Conservation (phyloP, 495 filamentous ascomycete genomes). For the Aspergillus nanangensis region DNA sequence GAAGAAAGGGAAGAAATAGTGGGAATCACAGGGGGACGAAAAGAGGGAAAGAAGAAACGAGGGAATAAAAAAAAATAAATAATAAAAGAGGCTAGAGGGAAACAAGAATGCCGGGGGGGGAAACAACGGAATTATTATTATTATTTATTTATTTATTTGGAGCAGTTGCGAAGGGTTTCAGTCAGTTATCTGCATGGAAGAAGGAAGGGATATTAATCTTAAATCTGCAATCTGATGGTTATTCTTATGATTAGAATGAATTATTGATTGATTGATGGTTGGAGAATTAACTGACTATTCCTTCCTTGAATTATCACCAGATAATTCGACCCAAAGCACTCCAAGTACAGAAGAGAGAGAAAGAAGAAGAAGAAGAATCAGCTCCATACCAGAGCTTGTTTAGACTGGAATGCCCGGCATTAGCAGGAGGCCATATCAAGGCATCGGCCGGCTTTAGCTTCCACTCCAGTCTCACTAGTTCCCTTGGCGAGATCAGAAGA, state of each 20-base stretch:
- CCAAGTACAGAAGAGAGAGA: not conserved
- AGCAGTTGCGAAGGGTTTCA: no score
- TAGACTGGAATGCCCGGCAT: not conserved
- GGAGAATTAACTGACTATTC: not conserved
- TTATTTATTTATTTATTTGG: not conserved
- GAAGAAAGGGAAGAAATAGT: slow-evolving; percentile 12
- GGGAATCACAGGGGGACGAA: slow-evolving; percentile 16
- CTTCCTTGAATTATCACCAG: not conserved
- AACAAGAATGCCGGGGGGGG: slow-evolving; percentile 2
- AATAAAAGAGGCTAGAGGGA: not conserved
- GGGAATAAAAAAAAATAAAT: slow-evolving; percentile 9
- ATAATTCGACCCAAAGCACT: not conserved
- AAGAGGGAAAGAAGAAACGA: slow-evolving; percentile 16
- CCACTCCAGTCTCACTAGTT: no score
- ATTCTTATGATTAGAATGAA: no score
- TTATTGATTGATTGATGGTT: not conserved
- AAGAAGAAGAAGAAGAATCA: not conserved
- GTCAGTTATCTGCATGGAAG: no score
- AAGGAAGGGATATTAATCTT: no score
- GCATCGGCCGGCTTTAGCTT: not conserved
- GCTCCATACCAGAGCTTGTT: not conserved
- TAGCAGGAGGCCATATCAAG: not conserved
- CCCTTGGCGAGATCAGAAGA: no score
- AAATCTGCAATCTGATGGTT: no score
- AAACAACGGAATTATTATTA: not conserved